phyloP scores from a whole-genome alignment of 192 early-diverging fungal genomes.

The Podila horticola region DNA sequence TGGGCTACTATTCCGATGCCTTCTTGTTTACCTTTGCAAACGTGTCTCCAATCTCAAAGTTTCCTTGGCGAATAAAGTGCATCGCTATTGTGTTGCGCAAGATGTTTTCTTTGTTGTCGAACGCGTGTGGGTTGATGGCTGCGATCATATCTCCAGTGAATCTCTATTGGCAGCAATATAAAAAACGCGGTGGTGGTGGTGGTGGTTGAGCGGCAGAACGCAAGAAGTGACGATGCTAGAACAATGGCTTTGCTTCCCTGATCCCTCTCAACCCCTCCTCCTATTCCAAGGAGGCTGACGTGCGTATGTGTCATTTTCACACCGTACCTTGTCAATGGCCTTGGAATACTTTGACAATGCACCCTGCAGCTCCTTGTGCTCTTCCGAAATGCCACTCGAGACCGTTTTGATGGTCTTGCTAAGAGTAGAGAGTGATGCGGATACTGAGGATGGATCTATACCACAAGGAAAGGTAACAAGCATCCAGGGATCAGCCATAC shows the following conservation, averaged over 20 bases:
- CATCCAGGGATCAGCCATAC: not conserved
- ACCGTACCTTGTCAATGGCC: slow-evolving; percentile 73
- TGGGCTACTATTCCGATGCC: not conserved
- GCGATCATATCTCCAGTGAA: slow-evolving; percentile 75
- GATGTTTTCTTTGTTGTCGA: slow-evolving; percentile 74
- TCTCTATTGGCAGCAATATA: slow-evolving; percentile 44
- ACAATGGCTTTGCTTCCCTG: not conserved
- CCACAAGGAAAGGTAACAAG: not conserved
- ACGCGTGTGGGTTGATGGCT: slow-evolving; percentile 75
- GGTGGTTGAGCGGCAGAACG: not conserved
- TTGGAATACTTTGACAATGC: slow-evolving; percentile 75
- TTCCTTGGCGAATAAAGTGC: slow-evolving; percentile 90
- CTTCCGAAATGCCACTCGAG: slow-evolving; percentile 51
- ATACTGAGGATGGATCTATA: slow-evolving; percentile 34
- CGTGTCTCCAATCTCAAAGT: slow-evolving; percentile 79
- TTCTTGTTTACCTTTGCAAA: slow-evolving; percentile 58
- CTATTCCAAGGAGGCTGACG: not conserved
- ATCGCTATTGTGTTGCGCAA: slow-evolving; percentile 71
- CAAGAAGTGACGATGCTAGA: slow-evolving; percentile 2
- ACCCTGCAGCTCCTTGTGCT: slow-evolving; percentile 73
- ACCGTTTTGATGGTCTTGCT: slow-evolving; percentile 39
- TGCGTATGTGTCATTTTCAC: not conserved
- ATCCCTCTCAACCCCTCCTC: not conserved
- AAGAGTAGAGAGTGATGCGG: slow-evolving; percentile 13
- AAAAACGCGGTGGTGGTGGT: not conserved